A percentile compares a stretch with the other conserved stretches of the same genome.
Evolutionary conservation across 2,329 filamentous ascomycete genomes (phyloP).

Genomic region (Rhynchosporium graminicola): DNA sequence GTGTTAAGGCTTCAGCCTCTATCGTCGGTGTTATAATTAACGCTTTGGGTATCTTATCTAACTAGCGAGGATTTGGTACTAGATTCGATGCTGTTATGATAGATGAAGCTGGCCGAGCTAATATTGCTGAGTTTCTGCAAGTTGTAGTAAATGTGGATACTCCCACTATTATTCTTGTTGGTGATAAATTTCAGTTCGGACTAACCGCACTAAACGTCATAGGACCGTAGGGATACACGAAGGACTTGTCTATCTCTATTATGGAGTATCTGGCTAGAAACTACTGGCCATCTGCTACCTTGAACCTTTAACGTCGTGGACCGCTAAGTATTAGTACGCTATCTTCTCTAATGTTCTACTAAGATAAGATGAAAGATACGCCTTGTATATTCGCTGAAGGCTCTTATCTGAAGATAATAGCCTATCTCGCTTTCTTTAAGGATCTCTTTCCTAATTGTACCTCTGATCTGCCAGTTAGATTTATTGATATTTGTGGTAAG

Average conservation of each 20-base stretch:
- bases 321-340: background rate
- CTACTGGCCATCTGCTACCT: background rate
- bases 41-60: background rate
- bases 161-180: background rate
- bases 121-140: background rate
- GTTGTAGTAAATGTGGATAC: background rate
- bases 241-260: background rate
- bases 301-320: background rate
- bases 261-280: background rate
- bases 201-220: background rate
- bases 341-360: background rate
- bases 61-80: background rate
- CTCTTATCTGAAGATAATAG: background rate
- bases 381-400: background rate
- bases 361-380: background rate
- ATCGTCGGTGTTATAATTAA: background rate
- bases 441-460: background rate
- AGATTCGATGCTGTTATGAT: background rate
- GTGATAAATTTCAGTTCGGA: background rate
- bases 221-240: background rate
- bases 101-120: background rate
- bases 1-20: background rate
- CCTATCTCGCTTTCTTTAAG: background rate
- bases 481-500: background rate
- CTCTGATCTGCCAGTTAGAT: background rate